phyloP scores from a whole-genome alignment of 2,329 filamentous ascomycete genomes.

The Thelonectria olida region DNA sequence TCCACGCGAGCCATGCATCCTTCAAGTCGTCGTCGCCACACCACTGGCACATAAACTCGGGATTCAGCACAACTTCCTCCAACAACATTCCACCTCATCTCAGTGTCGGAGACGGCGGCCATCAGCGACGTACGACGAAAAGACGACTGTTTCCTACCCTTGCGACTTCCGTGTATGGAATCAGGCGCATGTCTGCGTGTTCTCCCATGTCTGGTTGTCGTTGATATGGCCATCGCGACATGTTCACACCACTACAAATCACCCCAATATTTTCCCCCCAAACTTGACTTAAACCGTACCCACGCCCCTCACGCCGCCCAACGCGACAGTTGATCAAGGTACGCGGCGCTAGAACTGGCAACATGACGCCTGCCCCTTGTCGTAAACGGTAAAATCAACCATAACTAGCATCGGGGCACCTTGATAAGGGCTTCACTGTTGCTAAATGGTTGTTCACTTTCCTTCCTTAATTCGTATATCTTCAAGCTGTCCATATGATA shows the following conservation, averaged over 20 bases:
- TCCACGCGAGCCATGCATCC: conserved; percentile 31
- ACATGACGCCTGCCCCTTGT: conserved; percentile 16
- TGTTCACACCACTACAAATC: background rate
- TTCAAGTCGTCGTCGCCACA: conserved; percentile 16
- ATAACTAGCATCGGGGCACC: background rate
- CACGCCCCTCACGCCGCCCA: conserved; percentile 16
- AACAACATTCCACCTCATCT: conserved; percentile 18
- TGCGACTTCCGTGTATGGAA: conserved; percentile 4
- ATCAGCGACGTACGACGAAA: conserved; percentile 6
- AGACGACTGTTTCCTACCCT: conserved; percentile 8
- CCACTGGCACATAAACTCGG: conserved; percentile 10
- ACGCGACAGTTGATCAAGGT: conserved; percentile 13
- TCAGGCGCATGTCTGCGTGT: conserved; percentile 14
- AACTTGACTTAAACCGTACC: conserved; percentile 8
- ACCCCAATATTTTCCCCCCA: conserved; percentile 1
- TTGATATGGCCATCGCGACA: conserved; percentile 8
- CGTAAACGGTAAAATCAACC: conserved; percentile 3
- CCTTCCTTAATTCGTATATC: conserved; percentile 1
- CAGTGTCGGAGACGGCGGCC: conserved; percentile 5
- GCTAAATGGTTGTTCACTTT: background rate
- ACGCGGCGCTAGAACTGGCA: conserved; percentile 8
- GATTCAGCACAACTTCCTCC: conserved; percentile 9
- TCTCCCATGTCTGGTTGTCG: conserved; percentile 5
- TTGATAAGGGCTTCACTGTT: background rate
- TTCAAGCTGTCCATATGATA: background rate